Base-by-base conservation (phyloP, 805 yeast genomes). In the Yamadazyma endophytica region DNA sequence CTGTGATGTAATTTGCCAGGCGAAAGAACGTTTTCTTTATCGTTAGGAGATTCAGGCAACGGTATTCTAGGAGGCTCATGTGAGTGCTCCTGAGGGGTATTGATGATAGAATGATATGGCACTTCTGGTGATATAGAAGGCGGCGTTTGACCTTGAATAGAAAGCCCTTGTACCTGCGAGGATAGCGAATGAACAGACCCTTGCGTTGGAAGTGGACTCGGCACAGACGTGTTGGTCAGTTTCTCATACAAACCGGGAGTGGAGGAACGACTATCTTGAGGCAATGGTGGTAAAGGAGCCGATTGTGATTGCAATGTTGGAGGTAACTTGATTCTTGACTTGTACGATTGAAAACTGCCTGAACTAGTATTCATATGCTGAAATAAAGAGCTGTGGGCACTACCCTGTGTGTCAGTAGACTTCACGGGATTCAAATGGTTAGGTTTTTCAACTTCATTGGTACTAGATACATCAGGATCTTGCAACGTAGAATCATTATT, bases 311-410 rank as follows among this genome's bases (percentile, higher is more conserved):
- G 58, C 21, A 55, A 35, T 3, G 58, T 42, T 5, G 54, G 47
- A 6, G 64, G 65, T 19, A 59, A 39, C 36, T 54, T 58, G 25
- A 58, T 55, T 25, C 64, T 40, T 7, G 62, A 49, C 29, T 56
- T 54, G 39, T 55, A 57, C 5, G 56, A 46, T 9, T 30, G 49
- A 31, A 50, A 50, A 24, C 60, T 56, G 21, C 54, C 38, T 11
- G 36, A 37, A 24, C 54, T 49, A 13, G 29, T 39, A 35, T 47
- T 46, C 25, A 42, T 40, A n/a, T 40, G 42, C 23, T 40, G 42
- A 22, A 35, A 35, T 13, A 35, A 17, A n/a, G 21, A 12, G 24
- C 15, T 14, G 11, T 32, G 22, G 6, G 24, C 27, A 17, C 24
- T 26, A 21, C 19, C 11, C 13, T 29, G 29, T 4, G 39, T 22